phyloP scores from a whole-genome alignment of 2,329 filamentous ascomycete genomes.

The Alternaria burnsii region DNA sequence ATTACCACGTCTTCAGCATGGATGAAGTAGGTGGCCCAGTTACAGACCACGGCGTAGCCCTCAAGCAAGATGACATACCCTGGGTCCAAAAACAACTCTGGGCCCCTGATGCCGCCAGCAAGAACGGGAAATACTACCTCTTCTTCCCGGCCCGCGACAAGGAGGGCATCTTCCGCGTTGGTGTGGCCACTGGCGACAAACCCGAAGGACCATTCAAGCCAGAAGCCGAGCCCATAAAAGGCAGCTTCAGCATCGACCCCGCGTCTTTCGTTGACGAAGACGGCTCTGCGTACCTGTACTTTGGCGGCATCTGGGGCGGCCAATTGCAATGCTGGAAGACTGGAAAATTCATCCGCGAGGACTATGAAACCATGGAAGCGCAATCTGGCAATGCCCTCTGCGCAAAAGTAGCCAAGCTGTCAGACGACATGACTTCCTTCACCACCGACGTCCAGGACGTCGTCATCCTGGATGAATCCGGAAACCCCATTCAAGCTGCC shows the following conservation, averaged over 20 bases:
- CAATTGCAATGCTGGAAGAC: slow-evolving; percentile 78
- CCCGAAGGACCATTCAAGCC: slow-evolving; percentile 76
- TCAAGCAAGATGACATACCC: slow-evolving; percentile 71
- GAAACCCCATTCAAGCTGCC: slow-evolving; percentile 67
- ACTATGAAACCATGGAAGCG: slow-evolving; percentile 41
- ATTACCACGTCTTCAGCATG: slow-evolving; percentile 81
- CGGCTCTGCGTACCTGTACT: slow-evolving; percentile 72
- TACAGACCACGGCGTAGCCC: slow-evolving; percentile 75
- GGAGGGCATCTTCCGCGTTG: slow-evolving; percentile 75
- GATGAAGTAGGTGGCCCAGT: slow-evolving; percentile 66
- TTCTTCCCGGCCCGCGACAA: slow-evolving; percentile 80
- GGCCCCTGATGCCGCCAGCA: slow-evolving; percentile 78
- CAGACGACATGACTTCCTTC: slow-evolving; percentile 72
- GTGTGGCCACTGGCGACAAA: slow-evolving; percentile 70
- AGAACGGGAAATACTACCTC: slow-evolving; percentile 76
- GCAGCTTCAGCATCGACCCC: slow-evolving; percentile 80
- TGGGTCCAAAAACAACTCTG: slow-evolving; percentile 83
- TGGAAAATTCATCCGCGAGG: slow-evolving; percentile 63
- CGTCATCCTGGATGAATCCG: slow-evolving; percentile 68
- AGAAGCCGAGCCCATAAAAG: slow-evolving; percentile 70
- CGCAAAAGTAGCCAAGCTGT: slow-evolving; percentile 72
- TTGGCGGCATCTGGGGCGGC: slow-evolving; percentile 82
- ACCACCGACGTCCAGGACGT: slow-evolving; percentile 65
- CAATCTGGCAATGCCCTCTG: slow-evolving; percentile 62
- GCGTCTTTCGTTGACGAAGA: slow-evolving; percentile 77